Conservation (phyloP, 805 yeast species). For the Pichia ethanolica region DNA sequence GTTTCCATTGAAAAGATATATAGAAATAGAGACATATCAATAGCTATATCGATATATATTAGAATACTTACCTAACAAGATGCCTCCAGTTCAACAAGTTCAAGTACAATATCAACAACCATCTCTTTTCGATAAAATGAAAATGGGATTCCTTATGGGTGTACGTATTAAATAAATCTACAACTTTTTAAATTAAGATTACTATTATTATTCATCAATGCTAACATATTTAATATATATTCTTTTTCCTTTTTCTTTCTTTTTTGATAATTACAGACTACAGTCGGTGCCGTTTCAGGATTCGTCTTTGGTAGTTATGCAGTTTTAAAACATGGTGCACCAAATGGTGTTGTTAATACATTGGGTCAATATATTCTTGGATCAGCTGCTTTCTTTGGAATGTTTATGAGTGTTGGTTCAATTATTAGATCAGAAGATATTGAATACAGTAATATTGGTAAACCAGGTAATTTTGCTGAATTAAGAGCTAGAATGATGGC, state of each 20-base stretch:
- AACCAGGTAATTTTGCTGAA: conserved; percentile 29
- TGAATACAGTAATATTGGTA: conserved; percentile 16
- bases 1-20: no score
- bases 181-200: not conserved
- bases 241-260: not conserved
- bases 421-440: conserved; percentile 71
- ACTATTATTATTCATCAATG: not conserved
- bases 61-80: conserved; percentile 11
- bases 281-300: conserved; percentile 92
- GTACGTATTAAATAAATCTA: conserved; percentile 27
- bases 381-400: conserved; percentile 93
- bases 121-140: conserved; percentile 90
- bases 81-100: conserved; percentile 67
- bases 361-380: conserved; percentile 95
- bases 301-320: conserved; percentile 91
- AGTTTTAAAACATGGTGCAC: conserved; percentile 91
- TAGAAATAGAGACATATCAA: no score
- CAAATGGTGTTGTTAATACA: conserved; percentile 94
- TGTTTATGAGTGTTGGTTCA: conserved; percentile 94
- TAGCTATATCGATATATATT: no score
- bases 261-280: conserved; percentile 31
- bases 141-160: conserved; percentile 98
- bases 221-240: conserved; percentile 16
- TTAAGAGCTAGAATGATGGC: conserved; percentile 37
- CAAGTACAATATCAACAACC: conserved; percentile 61